Evolutionary conservation across 495 filamentous ascomycete species (phyloP).

Genomic region (Lophiotrema nucula): DNA sequence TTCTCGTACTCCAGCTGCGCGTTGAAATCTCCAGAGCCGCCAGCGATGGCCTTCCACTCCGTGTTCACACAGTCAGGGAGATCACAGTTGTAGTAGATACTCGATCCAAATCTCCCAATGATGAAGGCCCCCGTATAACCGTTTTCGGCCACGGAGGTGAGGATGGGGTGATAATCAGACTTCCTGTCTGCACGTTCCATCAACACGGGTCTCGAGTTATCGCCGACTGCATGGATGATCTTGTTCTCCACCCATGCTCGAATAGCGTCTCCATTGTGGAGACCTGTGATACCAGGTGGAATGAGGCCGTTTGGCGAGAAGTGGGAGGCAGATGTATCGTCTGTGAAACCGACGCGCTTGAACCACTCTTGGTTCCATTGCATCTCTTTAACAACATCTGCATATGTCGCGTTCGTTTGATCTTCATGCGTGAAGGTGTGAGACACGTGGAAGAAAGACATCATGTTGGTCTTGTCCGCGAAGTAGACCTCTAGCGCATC

Average conservation of each 20-base stretch:
- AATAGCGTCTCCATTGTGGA: conserved; percentile 66
- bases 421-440: conserved; percentile 51
- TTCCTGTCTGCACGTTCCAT: conserved; percentile 33
- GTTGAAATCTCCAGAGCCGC: conserved; percentile 50
- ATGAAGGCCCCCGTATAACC: conserved; percentile 57
- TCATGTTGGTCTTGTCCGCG: conserved; percentile 45
- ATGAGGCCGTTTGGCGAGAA: conserved; percentile 57
- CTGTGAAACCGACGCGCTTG: conserved; percentile 47
- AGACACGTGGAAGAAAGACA: conserved; percentile 56
- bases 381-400: conserved; percentile 57
- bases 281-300: conserved; percentile 62
- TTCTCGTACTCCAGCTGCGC: conserved; percentile 52
- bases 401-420: conserved; percentile 61
- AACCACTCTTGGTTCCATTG: conserved; percentile 61
- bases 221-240: conserved; percentile 59
- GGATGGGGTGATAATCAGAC: conserved; percentile 51
- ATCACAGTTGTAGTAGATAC: conserved; percentile 66
- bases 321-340: conserved; percentile 33
- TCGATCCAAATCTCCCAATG: conserved; percentile 59
- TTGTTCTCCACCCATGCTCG: conserved; percentile 58
- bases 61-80: conserved; percentile 52
- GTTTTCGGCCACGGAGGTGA: conserved; percentile 49
- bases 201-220: conserved; percentile 55
- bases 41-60: conserved; percentile 63
- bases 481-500: conserved; percentile 55